phyloP scores from a whole-genome alignment of 352 stramenopile species.

The Pythium chondricola region DNA sequence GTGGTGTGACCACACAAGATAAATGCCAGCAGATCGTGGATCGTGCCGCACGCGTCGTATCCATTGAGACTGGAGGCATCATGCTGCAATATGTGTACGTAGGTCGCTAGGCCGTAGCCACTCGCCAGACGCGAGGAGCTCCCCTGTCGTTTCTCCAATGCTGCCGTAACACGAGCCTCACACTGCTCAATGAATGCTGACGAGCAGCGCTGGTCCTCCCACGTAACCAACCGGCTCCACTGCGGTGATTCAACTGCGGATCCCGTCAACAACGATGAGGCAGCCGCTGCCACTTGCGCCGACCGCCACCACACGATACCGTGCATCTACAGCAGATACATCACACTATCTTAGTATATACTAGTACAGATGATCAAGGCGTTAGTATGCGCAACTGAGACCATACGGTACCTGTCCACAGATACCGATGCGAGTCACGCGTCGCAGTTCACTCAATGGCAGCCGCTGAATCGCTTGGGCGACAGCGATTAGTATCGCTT shows the following conservation, averaged over 20 bases:
- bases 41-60: constrained; percentile 73
- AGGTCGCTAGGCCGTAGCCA: constrained; percentile 70
- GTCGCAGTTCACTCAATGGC: constrained; percentile 15
- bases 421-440: constrained; percentile 45
- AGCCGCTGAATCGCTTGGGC: constrained; percentile 28
- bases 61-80: constrained; percentile 24
- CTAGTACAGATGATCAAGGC: not conserved
- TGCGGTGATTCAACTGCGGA: constrained; percentile 3
- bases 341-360: not conserved
- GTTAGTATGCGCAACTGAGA: too few relatives aligned
- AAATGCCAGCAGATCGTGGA: constrained; percentile 75
- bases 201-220: constrained; percentile 75
- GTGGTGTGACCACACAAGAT: constrained; percentile 49
- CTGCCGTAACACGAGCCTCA: not conserved
- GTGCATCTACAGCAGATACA: constrained; percentile 50
- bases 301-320: constrained; percentile 80
- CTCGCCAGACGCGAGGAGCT: constrained; percentile 33
- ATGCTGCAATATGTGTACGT: constrained; percentile 41
- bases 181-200: constrained; percentile 39
- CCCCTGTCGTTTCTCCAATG: constrained; percentile 6
- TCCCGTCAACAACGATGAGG: constrained; percentile 7
- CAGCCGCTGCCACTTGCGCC: constrained; percentile 24
- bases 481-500: constrained; percentile 40
- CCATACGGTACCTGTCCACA: constrained; percentile 71
- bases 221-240: constrained; percentile 71